Evolutionary conservation across 2,329 filamentous ascomycete genomes (phyloP).

Genomic region (Colletotrichum sp.): DNA sequence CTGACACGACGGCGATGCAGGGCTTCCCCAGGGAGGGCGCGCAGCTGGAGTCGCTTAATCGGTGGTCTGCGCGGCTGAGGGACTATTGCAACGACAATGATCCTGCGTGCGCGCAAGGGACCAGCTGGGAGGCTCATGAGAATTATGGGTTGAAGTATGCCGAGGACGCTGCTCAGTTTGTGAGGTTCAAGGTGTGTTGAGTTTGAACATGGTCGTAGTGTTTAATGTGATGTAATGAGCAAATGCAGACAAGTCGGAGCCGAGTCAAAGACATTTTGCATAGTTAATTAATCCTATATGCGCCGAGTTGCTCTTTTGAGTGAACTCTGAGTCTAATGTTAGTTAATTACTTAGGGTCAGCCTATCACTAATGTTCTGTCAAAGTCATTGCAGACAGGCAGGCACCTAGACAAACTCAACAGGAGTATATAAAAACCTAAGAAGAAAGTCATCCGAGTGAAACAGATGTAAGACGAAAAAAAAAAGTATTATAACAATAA

Average conservation of each 20-base stretch:
- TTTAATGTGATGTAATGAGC: not conserved
- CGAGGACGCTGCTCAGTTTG: not conserved
- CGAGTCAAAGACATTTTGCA: too few species aligned
- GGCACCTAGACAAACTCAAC: too few species aligned
- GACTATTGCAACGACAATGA: slow-evolving; percentile 40
- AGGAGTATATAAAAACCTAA: accelerated
- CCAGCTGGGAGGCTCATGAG: slow-evolving; percentile 33
- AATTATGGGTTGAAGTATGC: slow-evolving; percentile 29
- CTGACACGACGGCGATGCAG: not conserved
- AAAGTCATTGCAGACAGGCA: too few species aligned
- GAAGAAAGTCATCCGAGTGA: not conserved
- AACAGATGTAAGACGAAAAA: not conserved
- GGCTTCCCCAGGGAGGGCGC: slow-evolving; percentile 1
- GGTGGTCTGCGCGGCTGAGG: slow-evolving; percentile 12
- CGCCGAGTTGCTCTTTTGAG: too few species aligned
- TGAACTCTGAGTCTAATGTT: too few species aligned
- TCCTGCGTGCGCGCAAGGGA: slow-evolving; percentile 40
- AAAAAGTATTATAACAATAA: not conserved
- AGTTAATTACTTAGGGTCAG: too few species aligned
- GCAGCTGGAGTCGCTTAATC: slow-evolving; percentile 5
- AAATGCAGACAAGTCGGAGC: too few species aligned
- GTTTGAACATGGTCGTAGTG: not conserved
- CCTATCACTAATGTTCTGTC: too few species aligned
- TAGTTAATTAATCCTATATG: too few species aligned
- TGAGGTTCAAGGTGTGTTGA: not conserved